Conservation (phyloP, 2,329 filamentous ascomycete species). For the Eutypa lata region DNA sequence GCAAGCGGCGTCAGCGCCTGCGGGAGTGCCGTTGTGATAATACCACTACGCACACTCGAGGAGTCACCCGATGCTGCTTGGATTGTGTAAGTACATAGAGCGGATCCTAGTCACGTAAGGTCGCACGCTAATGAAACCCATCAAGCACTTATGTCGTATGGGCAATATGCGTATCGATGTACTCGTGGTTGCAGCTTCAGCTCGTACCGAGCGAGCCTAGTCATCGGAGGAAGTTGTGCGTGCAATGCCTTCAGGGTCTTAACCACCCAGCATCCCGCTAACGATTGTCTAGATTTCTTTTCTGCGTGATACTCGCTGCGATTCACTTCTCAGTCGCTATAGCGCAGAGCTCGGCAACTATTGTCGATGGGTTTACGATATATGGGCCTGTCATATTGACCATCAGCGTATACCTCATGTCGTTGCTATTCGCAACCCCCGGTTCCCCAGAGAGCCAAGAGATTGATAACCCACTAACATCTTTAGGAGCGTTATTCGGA, state of each 20-base stretch:
- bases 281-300: neutral
- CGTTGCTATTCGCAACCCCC: neutral
- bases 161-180: neutral
- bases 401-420: neutral
- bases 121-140: neutral
- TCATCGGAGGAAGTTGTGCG: neutral
- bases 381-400: neutral
- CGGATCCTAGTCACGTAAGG: neutral
- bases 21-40: neutral
- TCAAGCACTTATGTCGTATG: neutral
- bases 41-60: neutral
- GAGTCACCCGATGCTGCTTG: neutral
- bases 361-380: constrained; percentile 1
- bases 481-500: too few relatives aligned
- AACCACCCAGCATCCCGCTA: too few relatives aligned
- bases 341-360: constrained; percentile 1
- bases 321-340: constrained; percentile 2
- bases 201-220: neutral
- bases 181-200: neutral
- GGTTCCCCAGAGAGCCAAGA: neutral
- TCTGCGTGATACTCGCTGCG: neutral
- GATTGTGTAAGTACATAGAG: neutral
- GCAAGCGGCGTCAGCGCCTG: neutral
- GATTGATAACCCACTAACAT: too few relatives aligned
- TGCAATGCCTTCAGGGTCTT: neutral